Evolutionary conservation across 75 land plant genomes (phyloP), one percentile per base, ranked within the genome.

Genomic region (Azolla pinnata): DNA sequence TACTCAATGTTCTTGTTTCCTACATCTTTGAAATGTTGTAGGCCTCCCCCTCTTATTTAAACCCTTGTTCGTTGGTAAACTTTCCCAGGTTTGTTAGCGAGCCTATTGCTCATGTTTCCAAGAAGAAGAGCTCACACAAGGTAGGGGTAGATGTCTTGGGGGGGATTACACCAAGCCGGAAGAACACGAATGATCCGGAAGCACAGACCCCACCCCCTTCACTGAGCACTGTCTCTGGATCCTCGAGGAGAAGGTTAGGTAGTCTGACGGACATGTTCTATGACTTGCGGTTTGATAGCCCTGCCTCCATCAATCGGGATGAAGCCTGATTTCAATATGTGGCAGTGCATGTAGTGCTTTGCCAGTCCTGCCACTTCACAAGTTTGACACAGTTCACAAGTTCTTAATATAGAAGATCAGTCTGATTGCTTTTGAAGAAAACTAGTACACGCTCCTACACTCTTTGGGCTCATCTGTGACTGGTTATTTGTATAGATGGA

Each of bases 211-310:
- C 67, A 29, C 20, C 60, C 33, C 26, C 57, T 50, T 35, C 55
- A n/a, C 47, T 27, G 29, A 31, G 31, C 0, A 44, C 24, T 19
- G 31, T 9, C 19, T 20, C n/a, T 4, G 49, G 49, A 14, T 46
- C 68, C 19, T 30, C 68, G n/a, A 31, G 44, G 44, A 28, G 24
- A 21, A 23, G 46, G 0, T 45, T 12, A 56, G 44, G 49, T 10
- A 66, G 49, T 56, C 18, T 66, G 26, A 21, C 68, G 30, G 61
- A 66, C 33, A 28, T 57, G 50, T 66, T 66, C 31, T 57, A 66
- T 57, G 68, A 66, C 23, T 46, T 66, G 50, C 28, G 31, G 31
- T 12, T 66, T 23, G 68, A 66, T n/a, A 66, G 68, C 25, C 68
- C 68, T 16, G 24, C 49, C 30, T n/a, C n/a, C n/a, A n/a, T n/a